phyloP scores from a whole-genome alignment of 768 basidiomycete genomes.

The Lentinula boryana region DNA sequence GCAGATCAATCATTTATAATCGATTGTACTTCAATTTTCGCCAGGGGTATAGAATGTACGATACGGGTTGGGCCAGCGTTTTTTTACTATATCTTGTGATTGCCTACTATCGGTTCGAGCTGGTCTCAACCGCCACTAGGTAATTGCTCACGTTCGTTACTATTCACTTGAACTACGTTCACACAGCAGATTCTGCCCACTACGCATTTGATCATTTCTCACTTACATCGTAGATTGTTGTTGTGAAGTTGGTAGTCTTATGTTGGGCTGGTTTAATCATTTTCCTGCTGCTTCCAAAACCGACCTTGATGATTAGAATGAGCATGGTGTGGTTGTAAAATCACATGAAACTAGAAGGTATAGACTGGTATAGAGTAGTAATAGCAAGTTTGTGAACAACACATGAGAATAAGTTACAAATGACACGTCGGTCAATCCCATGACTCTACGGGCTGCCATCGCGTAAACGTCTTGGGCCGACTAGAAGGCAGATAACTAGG shows the following conservation, averaged over 20 bases:
- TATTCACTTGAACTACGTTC: background rate
- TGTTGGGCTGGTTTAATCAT: background rate
- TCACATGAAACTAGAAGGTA: background rate
- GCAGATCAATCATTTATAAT: slow-evolving; percentile 18
- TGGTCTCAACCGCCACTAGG: background rate
- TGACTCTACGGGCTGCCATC: slow-evolving; percentile 31
- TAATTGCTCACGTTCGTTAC: slow-evolving; percentile 4
- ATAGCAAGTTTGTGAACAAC: background rate
- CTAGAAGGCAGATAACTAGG: slow-evolving; percentile 5
- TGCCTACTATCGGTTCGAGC: slow-evolving; percentile 2
- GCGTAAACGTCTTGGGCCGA: slow-evolving; percentile 17
- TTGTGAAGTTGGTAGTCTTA: background rate
- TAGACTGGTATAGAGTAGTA: slow-evolving; percentile 1
- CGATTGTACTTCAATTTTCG: slow-evolving; percentile 15
- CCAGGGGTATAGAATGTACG: slow-evolving; percentile 4
- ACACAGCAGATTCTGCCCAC: background rate
- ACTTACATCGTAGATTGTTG: background rate
- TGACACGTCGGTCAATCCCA: slow-evolving; percentile 18
- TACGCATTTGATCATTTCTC: background rate
- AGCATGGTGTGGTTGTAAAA: background rate
- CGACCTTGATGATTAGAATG: background rate
- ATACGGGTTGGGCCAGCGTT: slow-evolving; percentile 4
- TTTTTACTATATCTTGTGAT: background rate
- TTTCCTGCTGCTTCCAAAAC: background rate
- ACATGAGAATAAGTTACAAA: background rate